A percentile compares a stretch with the other conserved stretches of the same genome.
Conservation (phyloP, 2,329 filamentous ascomycete genomes). For the Microdochium nivale region DNA sequence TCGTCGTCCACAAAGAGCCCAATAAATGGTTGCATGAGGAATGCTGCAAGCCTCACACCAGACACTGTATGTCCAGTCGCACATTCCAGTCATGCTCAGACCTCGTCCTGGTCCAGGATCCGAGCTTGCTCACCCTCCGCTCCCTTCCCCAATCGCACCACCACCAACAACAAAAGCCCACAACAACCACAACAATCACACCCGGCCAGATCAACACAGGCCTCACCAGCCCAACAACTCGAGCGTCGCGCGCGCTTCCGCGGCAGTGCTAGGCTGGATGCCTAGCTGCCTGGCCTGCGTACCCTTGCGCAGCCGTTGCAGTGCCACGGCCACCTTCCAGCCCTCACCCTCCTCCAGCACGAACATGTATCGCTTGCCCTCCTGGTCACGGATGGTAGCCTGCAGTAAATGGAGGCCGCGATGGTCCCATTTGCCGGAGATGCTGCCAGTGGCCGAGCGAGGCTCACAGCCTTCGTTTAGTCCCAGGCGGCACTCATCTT, state of each 20-base stretch:
- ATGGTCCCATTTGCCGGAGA: conserved; percentile 40
- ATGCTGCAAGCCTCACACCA: no score
- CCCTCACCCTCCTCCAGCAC: conserved; percentile 55
- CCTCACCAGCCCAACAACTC: conserved; percentile 48
- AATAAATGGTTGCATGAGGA: no score
- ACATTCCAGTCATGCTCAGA: no score
- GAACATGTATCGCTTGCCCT: conserved; percentile 58
- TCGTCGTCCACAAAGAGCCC: not conserved
- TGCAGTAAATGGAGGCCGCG: conserved; percentile 54
- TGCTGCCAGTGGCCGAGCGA: conserved; percentile 22
- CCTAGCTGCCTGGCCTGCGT: conserved; percentile 52
- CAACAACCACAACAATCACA: not conserved
- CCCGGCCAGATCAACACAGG: not conserved
- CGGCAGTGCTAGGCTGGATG: conserved; percentile 44
- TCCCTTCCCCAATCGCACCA: no score
- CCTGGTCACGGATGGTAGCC: conserved; percentile 56
- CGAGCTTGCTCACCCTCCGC: no score
- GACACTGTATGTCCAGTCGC: no score
- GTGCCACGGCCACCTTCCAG: conserved; percentile 57
- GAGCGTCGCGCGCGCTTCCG: conserved; percentile 46
- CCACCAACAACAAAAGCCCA: no score
- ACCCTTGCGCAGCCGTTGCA: conserved; percentile 52
- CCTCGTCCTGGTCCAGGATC: no score
- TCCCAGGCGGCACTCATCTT: conserved; percentile 51
- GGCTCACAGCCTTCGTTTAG: conserved; percentile 28